Base-by-base conservation (phyloP, 495 filamentous ascomycete genomes). In the Penicillium steckii region DNA sequence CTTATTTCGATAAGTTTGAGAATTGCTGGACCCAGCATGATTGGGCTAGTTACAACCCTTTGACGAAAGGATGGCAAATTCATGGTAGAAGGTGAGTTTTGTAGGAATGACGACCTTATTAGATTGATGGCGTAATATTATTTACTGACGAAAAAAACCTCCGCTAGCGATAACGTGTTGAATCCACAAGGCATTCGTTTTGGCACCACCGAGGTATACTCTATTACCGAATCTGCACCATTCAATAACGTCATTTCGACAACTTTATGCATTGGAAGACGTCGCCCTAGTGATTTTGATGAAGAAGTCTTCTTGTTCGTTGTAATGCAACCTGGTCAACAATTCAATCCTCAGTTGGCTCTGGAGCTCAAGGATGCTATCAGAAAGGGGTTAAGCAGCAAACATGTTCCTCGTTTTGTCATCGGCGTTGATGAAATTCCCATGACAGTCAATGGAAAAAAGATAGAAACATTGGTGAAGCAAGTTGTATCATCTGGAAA, bases 371-470 rank as follows among this genome's bases (percentile, higher is more conserved):
- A 80, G 62, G 67, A 66, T 32, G 75, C 76, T 12, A 89, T 91
- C 56, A 70, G 70, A 23, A 73, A 61, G 46, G 83, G 82, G 53
- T 65, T 82, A 62, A 86, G 82, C 44, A 82, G 80, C 67, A 68
- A 86, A 46, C 86, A 90, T 71, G 83, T 90, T 25, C 87, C 87
- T 17, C 83, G 75, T 55, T 88, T 81, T 57, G 73, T 91, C 30
- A 88, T 89, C 70, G 83, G 87, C 68, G 87, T 84, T 21, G 76
- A 77, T 3, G 87, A 86, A 49, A 86, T 91, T 61, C 87, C 87
- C 26, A 86, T 81, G 3, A 91, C 87, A 4, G 80, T 90, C 40
- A 91, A 90, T 65, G 65, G 85, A n/a, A 91, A 91, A 57, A 91
- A 90, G 62, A 84, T 91, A 10, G 87, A 91, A 62, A 63, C 89